phyloP scores from a whole-genome alignment of 768 basidiomycete genomes.

The Panaeolus papilionaceus region DNA sequence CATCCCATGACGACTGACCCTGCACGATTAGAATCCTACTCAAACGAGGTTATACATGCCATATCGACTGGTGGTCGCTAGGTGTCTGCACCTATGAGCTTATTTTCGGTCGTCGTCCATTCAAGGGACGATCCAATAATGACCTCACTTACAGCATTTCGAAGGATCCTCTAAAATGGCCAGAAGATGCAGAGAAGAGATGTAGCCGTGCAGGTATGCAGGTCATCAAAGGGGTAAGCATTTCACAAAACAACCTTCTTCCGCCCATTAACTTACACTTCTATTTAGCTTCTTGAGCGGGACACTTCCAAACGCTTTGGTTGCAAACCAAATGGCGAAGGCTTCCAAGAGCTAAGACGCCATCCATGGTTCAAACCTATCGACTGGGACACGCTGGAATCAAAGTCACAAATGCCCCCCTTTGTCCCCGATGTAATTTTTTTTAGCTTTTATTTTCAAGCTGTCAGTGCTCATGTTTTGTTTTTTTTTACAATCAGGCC shows the following conservation, averaged over 20 bases:
- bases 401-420: constrained; percentile 76
- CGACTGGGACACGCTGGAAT: constrained; percentile 88
- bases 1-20: constrained; percentile 8
- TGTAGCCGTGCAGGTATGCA: constrained; percentile 81
- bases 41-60: constrained; percentile 93
- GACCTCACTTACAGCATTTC: constrained; percentile 93
- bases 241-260: constrained; percentile 11
- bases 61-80: constrained; percentile 97
- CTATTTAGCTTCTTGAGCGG: constrained; percentile 79
- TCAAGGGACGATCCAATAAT: constrained; percentile 92
- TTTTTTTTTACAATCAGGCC: constrained; percentile 55
- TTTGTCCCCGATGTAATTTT: constrained; percentile 86
- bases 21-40: constrained; percentile 65
- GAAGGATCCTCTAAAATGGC: constrained; percentile 87
- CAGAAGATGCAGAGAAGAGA: constrained; percentile 84
- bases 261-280: constrained; percentile 19
- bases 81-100: constrained; percentile 94
- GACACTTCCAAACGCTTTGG: constrained; percentile 84
- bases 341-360: constrained; percentile 76
- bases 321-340: constrained; percentile 81
- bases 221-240: constrained; percentile 78
- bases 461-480: constrained; percentile 19
- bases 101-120: constrained; percentile 89
- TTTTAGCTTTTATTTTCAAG: constrained; percentile 15
- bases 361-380: constrained; percentile 91